Evolutionary conservation across 148 eudicot genomes (phyloP).

Genomic region (Oxyria digyna): DNA sequence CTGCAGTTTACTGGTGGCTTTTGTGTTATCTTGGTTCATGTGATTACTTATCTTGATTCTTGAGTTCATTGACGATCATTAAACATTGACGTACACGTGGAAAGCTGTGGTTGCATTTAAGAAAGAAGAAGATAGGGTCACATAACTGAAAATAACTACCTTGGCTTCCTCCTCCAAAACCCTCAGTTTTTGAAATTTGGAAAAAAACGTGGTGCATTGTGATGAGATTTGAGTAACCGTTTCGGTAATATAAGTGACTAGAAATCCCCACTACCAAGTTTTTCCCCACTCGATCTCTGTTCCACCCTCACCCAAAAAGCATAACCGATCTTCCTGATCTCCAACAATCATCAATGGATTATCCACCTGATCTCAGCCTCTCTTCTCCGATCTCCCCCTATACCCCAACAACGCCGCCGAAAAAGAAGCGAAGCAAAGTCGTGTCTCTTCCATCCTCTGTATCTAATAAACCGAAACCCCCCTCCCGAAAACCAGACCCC

Average conservation of each 20-base stretch:
- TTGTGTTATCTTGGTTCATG: neutral
- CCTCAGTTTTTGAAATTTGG: neutral
- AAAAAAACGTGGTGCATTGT: neutral
- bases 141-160: conserved; percentile 36
- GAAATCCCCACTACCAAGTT: conserved; percentile 14
- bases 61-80: neutral
- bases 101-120: neutral
- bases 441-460: no score
- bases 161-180: neutral
- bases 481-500: conserved; percentile 43
- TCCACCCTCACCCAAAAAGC: neutral
- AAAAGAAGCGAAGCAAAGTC: conserved; percentile 39
- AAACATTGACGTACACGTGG: neutral
- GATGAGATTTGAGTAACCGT: neutral
- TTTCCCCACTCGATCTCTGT: conserved; percentile 9
- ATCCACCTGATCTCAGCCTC: neutral
- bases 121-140: neutral
- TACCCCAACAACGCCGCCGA: conserved; percentile 10
- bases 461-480: conserved; percentile 15
- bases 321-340: no score
- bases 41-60: neutral
- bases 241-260: neutral
- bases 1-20: neutral
- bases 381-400: conserved; percentile 3
- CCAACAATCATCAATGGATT: conserved; percentile 10